Conservation (phyloP, 2,329 filamentous ascomycete genomes). For the Colletotrichum trifolii region DNA sequence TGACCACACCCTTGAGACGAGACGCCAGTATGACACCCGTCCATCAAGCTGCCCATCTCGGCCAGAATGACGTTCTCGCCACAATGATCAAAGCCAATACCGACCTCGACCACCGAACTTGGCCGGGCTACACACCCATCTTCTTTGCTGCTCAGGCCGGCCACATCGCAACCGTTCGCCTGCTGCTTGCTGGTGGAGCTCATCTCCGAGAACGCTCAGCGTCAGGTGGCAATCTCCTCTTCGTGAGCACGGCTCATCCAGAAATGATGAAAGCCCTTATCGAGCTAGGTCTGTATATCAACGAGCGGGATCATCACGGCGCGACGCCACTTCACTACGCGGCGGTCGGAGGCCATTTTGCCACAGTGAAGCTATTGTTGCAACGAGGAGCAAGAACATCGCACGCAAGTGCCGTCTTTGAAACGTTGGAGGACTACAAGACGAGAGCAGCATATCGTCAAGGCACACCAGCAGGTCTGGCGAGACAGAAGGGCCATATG, state of each 20-base stretch:
- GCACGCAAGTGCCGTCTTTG: constrained; percentile 40
- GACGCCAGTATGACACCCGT: constrained; percentile 43
- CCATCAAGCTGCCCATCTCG: constrained; percentile 43
- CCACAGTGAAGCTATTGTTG: constrained; percentile 43
- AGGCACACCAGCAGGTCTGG: constrained; percentile 41
- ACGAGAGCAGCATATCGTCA: constrained; percentile 38
- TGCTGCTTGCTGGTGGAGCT: constrained; percentile 41
- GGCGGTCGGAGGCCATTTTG: constrained; percentile 38
- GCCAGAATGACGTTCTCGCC: constrained; percentile 40
- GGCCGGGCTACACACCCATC: constrained; percentile 42
- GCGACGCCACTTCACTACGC: constrained; percentile 44
- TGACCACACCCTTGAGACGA: constrained; percentile 34
- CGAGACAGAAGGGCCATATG: constrained; percentile 38
- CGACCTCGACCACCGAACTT: constrained; percentile 39
- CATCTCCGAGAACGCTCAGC: constrained; percentile 35
- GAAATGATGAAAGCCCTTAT: constrained; percentile 40
- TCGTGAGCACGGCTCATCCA: constrained; percentile 35
- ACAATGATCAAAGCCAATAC: constrained; percentile 40
- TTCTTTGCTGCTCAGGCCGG: constrained; percentile 43
- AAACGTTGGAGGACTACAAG: constrained; percentile 37
- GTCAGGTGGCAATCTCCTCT: constrained; percentile 39
- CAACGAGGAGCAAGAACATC: constrained; percentile 37
- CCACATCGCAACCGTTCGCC: constrained; percentile 39
- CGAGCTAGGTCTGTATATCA: constrained; percentile 37
- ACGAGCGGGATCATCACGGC: constrained; percentile 40